Base-by-base conservation (phyloP, 2,329 filamentous ascomycete species). In the Paecilomyces variotii region DNA sequence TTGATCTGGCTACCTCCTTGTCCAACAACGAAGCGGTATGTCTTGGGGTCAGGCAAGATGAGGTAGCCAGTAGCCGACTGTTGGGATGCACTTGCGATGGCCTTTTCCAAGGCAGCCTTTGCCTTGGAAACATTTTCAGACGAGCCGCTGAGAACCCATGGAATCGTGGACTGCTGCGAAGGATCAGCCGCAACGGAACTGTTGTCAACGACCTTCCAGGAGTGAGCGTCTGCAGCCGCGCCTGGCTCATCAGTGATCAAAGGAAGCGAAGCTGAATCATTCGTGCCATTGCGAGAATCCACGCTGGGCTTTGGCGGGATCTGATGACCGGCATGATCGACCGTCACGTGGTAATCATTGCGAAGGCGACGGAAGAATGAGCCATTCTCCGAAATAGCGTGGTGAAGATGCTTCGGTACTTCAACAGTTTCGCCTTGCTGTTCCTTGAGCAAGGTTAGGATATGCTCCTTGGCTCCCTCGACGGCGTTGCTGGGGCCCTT, bases 361-460 rank as follows among this genome's bases (percentile, higher is more conserved):
- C 89, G 87, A 50, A 99, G 85, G 67, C 86, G 88, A 64, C 93
- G 90, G 88, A 97, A 97, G 78, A 97, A 89, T 66, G 91, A 87
- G 1, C 93, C 94, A 63, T 93, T 92, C 72, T 96, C 93, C 9
- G 74, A 65, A 65, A 99, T 83, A 60, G 82, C 78, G 72, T 97
- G 90, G 78, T 99, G 94, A 60, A 94, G 80, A 66, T 87, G 85
- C 60, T 87, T 84, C 10, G 94, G 93, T 7, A 99, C 84, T 66
- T 88, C 82, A n/a, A 97, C 76, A 0, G 89, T 94, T 80, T 94
- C 91, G 61, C 90, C 90, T 72, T 94, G 87, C 70, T 93, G 89
- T 65, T 92, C 87, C 80, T 96, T 93, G 63, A 92, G 82, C 56
- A 96, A 76, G 56, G 84, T 76, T 54, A 72, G 62, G 63, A 99